Base-by-base conservation (phyloP, 768 basidiomycete genomes). In the Phlegmacium glaucopus region DNA sequence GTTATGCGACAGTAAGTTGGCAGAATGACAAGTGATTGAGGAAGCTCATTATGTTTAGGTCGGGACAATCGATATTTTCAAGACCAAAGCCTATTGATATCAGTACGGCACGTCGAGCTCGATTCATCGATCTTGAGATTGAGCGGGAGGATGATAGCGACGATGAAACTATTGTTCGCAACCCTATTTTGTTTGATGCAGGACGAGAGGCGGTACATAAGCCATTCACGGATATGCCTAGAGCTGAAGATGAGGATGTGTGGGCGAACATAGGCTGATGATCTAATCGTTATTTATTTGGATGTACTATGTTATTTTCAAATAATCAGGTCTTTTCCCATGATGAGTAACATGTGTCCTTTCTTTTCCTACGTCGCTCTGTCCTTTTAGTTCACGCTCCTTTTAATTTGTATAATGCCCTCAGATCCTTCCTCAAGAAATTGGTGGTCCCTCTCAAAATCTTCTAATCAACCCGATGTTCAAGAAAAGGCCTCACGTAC, bases 1-100 rank as follows among this genome's bases (percentile, higher is more conserved):
- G 92, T 98, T 42, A 87, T 97, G 80, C 78, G 94, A 68, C 90
- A 94, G 93, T 95, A 62, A 55, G 90, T 71, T 48, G 22, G 13
- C 12, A 22, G 17, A 10, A 46, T 29, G 48, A 16, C 32, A 49
- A 13, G 56, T 48, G 22, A 49, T 37, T 45, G 49, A 17, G 53
- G 34, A 39, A n/a, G 5, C 38, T 42, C 34, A 44, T 28, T 41
- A 36, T 41, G 50, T 35, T 25, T 45, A 92, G 90, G 67, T 92
- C 90, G 36, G 90, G 90, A 0, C 89, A 90, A 59, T 91, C 89
- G 3, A 91, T 93, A 64, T 93, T 92, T 65, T 81, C 90, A 26
- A 79, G 82, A 48, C 90, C 90, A 13, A 92, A 84, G 55, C 89
- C 88, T 2, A 93, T 93, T 54, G 90, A 92, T 61, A 83, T 92